Evolutionary conservation across 2,329 filamentous ascomycete genomes (phyloP).

Genomic region (Talaromyces sp.): DNA sequence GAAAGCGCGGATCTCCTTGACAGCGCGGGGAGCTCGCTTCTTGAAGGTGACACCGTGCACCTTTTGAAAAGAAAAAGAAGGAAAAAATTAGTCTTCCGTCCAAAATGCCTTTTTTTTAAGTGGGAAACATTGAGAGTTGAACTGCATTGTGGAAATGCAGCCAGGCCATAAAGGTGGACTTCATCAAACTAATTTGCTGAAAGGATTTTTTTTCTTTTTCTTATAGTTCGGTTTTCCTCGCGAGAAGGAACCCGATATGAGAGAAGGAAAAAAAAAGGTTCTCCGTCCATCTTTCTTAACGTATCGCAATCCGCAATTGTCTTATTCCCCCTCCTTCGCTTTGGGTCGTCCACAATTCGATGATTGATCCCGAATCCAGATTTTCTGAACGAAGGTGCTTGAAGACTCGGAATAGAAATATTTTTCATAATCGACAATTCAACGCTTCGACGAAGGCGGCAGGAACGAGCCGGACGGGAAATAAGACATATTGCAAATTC

Average conservation of each 20-base stretch:
- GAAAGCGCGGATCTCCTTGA: conserved; percentile 99
- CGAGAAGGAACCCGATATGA: conserved; percentile 3
- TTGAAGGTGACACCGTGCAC: conserved; percentile 98
- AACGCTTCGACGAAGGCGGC: neutral
- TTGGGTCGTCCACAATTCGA: neutral
- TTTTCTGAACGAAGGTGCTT: neutral
- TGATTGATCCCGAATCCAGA: neutral
- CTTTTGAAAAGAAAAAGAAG: conserved; percentile 50
- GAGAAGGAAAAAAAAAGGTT: conserved; percentile 5
- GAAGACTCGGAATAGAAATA: neutral
- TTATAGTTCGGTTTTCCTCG: conserved; percentile 25
- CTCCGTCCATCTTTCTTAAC: conserved; percentile 14
- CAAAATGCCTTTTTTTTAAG: conserved; percentile 42
- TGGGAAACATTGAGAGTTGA: neutral
- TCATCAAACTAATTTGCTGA: conserved; percentile 60
- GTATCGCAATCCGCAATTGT: neutral
- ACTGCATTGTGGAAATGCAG: conserved; percentile 26
- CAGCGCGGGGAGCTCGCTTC: conserved; percentile 96
- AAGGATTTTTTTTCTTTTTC: conserved; percentile 22
- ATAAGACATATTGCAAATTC: conserved; percentile 3
- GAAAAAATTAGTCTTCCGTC: conserved; percentile 63
- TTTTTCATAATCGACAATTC: neutral
- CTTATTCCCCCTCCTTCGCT: neutral
- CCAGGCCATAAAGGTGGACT: conserved; percentile 55
- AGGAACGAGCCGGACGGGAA: neutral